Evolutionary conservation across 2,329 filamentous ascomycete species (phyloP).

Genomic region (Neofusicoccum sp.): DNA sequence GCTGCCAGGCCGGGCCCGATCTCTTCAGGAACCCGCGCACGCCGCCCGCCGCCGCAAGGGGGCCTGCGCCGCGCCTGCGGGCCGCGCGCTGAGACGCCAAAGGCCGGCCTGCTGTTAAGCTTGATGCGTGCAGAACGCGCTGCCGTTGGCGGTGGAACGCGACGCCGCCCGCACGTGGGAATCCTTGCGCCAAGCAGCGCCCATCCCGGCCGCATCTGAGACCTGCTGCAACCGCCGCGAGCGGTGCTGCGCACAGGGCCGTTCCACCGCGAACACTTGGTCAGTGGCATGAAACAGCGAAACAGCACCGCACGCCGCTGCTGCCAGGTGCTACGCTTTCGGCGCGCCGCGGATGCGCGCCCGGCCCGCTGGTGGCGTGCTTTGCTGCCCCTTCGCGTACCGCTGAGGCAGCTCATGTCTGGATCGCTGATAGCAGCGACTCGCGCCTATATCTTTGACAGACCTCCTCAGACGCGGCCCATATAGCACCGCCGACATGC

Average conservation of each 20-base stretch:
- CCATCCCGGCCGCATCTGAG: slow-evolving; percentile 3
- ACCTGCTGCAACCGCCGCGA: background rate
- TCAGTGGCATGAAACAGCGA: slow-evolving; percentile 9
- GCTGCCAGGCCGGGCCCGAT: slow-evolving; percentile 10
- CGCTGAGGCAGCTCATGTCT: slow-evolving; percentile 7
- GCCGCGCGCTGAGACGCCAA: background rate
- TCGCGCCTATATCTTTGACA: background rate
- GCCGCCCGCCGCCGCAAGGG: slow-evolving; percentile 1
- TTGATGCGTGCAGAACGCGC: slow-evolving; percentile 10
- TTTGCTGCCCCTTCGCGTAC: background rate
- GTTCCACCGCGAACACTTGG: background rate
- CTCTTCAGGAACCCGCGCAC: slow-evolving; percentile 10
- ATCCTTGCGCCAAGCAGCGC: background rate
- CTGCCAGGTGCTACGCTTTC: slow-evolving; percentile 2
- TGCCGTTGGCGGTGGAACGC: slow-evolving; percentile 12
- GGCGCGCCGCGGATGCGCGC: background rate
- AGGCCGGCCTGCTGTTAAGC: background rate
- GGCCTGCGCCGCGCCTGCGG: slow-evolving; percentile 8
- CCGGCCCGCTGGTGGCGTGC: background rate
- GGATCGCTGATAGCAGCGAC: background rate
- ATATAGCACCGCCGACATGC: background rate
- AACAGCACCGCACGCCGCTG: background rate
- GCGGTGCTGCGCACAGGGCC: background rate
- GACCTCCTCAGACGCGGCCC: background rate
- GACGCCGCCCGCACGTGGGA: slow-evolving; percentile 10